Percentiles rank a stretch among this genome's conserved stretches.
These are phyloP conservation scores for Rhizomucor miehei DNA, from an alignment of 371 early-diverging fungal genomes.

Conservation along the genomic window DNA sequence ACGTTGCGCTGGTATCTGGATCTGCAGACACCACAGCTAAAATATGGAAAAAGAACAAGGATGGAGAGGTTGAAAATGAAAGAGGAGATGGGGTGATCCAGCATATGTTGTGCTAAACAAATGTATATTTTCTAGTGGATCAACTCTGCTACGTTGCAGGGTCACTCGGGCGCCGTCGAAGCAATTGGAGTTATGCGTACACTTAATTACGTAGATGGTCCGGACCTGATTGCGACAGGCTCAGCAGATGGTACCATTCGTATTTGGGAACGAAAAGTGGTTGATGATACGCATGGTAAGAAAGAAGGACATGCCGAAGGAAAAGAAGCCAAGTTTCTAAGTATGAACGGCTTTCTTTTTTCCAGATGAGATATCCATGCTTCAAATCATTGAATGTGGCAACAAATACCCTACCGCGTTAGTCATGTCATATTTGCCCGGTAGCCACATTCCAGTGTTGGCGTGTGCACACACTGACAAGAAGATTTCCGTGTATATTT, in stretches of 20 bases:
- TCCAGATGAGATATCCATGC: constrained; percentile 8
- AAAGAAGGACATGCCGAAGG: too few relatives aligned
- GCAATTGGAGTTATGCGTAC: constrained; percentile 63
- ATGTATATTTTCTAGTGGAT: constrained; percentile 43
- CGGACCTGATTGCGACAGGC: constrained; percentile 72
- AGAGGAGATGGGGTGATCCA: neutral
- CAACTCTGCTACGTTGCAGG: constrained; percentile 67
- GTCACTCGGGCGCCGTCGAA: constrained; percentile 70
- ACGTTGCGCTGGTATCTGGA: constrained; percentile 76
- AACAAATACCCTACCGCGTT: constrained; percentile 69
- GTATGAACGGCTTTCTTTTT: neutral
- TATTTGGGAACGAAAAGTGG: constrained; percentile 63
- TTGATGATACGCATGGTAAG: constrained; percentile 43
- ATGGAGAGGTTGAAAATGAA: constrained; percentile 23
- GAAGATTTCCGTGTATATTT: constrained; percentile 62
- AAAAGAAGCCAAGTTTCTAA: too few relatives aligned
- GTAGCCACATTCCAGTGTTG: constrained; percentile 59
- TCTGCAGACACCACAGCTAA: constrained; percentile 78
- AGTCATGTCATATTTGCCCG: constrained; percentile 70
- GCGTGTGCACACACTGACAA: constrained; percentile 78
- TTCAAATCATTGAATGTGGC: constrained; percentile 72
- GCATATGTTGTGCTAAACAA: too few relatives aligned
- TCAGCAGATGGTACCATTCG: constrained; percentile 80
- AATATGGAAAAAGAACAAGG: constrained; percentile 61
- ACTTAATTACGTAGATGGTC: constrained; percentile 26